Conservation (phyloP, 2,329 filamentous ascomycete species). For the Cercospora canescens region DNA sequence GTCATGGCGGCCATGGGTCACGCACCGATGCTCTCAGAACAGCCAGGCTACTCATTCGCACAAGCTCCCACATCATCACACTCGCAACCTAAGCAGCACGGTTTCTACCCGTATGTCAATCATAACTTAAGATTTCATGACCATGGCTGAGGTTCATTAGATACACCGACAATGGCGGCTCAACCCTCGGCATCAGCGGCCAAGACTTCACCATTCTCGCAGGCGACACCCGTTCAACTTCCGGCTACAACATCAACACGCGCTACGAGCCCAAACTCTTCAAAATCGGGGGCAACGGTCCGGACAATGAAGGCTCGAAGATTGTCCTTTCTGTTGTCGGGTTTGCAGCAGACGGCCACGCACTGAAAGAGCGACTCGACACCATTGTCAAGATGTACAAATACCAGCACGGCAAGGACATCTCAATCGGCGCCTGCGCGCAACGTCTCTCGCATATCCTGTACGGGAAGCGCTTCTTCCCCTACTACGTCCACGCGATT, state of each 20-base stretch:
- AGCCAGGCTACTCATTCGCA: slow-evolving; percentile 62
- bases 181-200: slow-evolving; percentile 91
- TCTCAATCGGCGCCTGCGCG: slow-evolving; percentile 90
- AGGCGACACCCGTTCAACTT: slow-evolving; percentile 92
- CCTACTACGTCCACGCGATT: slow-evolving; percentile 96
- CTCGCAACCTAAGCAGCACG: slow-evolving; percentile 63
- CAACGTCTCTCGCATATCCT: slow-evolving; percentile 93
- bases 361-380: slow-evolving; percentile 90
- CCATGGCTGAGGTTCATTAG: slow-evolving; percentile 45
- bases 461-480: slow-evolving; percentile 98
- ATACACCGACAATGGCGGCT: slow-evolving; percentile 97
- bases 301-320: slow-evolving; percentile 78
- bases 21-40: slow-evolving; percentile 51
- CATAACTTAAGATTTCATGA: too few relatives aligned
- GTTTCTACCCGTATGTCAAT: slow-evolving; percentile 81
- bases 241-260: slow-evolving; percentile 98
- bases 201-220: slow-evolving; percentile 94
- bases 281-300: slow-evolving; percentile 89
- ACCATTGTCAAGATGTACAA: slow-evolving; percentile 98
- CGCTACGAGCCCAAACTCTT: slow-evolving; percentile 95
- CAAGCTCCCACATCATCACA: slow-evolving; percentile 47
- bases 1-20: slow-evolving; percentile 58
- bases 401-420: slow-evolving; percentile 95
- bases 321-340: slow-evolving; percentile 93
- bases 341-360: slow-evolving; percentile 91